These are phyloP conservation scores for Diaporthe caulivora DNA, from an alignment of 2,329 filamentous ascomycete genomes.

Conservation along the genomic window DNA sequence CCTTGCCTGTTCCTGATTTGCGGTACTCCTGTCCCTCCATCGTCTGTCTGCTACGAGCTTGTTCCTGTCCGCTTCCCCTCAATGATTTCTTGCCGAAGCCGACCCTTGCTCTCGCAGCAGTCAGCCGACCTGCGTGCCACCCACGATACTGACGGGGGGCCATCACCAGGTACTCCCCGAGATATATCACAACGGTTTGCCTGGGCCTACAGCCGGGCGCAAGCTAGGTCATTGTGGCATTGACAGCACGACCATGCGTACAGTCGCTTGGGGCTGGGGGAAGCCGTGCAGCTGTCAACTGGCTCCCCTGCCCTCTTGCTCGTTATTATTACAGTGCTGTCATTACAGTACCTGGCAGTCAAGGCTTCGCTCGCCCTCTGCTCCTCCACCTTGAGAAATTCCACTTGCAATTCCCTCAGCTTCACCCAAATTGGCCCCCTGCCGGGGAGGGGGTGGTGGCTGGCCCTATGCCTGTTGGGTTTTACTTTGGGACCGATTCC, in stretches of 20 bases:
- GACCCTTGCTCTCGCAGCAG: slow-evolving; percentile 14
- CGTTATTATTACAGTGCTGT: neutral
- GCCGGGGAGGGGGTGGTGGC: neutral
- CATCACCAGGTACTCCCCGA: slow-evolving; percentile 4
- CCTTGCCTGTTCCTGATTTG: slow-evolving; percentile 31
- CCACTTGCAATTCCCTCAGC: neutral
- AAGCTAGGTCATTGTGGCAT: slow-evolving; percentile 16
- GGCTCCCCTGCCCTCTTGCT: slow-evolving; percentile 15
- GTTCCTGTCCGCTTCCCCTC: slow-evolving; percentile 30
- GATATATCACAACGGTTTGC: slow-evolving; percentile 12
- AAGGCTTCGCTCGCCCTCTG: slow-evolving; percentile 2
- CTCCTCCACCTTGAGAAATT: neutral
- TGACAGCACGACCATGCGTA: slow-evolving; percentile 14
- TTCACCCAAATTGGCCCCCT: neutral
- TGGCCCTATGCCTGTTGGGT: neutral
- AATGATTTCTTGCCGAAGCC: slow-evolving; percentile 23
- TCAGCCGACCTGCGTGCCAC: slow-evolving; percentile 33
- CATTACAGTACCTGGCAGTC: neutral
- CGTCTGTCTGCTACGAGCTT: slow-evolving; percentile 25
- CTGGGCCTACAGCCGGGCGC: slow-evolving; percentile 30
- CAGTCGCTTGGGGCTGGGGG: neutral
- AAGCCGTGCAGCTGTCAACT: slow-evolving; percentile 6
- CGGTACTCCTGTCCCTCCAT: slow-evolving; percentile 14
- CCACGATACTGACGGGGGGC: slow-evolving; percentile 26
- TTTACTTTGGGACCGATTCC: slow-evolving; percentile 30